Conservation (phyloP, 805 yeast genomes). For the Blastobotrys mokoenaii region DNA sequence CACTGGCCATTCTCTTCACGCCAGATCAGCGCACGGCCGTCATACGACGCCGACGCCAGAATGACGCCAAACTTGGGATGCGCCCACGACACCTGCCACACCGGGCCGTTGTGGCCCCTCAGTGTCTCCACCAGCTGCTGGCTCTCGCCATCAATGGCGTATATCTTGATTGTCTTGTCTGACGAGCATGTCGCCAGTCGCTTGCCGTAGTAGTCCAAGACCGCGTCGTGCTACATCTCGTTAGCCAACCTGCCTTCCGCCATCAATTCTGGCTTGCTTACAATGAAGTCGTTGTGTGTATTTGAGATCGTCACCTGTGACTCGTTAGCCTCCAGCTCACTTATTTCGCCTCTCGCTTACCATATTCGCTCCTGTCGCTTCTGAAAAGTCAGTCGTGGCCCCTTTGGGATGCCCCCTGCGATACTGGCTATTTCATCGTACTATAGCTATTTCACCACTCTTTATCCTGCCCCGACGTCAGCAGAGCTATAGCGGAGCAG, state of each 20-base stretch:
- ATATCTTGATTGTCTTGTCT: conserved; percentile 90
- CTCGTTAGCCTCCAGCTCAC: not conserved
- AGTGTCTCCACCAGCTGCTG: conserved; percentile 79
- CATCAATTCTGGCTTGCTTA: conserved; percentile 11
- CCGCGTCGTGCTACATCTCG: conserved; percentile 71
- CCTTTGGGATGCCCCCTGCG: too few species aligned
- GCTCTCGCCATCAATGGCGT: conserved; percentile 79
- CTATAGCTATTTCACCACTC: not conserved
- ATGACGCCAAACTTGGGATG: conserved; percentile 97
- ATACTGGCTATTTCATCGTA: too few species aligned
- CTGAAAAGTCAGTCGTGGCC: too few species aligned
- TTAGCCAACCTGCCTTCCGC: not conserved
- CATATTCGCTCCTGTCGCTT: not conserved
- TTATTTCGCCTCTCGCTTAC: not conserved
- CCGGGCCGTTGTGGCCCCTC: conserved; percentile 94
- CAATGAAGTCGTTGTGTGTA: conserved; percentile 82
- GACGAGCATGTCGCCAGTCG: conserved; percentile 93
- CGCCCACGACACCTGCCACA: conserved; percentile 99
- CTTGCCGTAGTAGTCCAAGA: conserved; percentile 92
- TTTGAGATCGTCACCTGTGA: conserved; percentile 71
- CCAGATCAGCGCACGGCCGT: conserved; percentile 93
- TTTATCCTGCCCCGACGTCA: too few species aligned
- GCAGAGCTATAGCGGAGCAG: too few species aligned
- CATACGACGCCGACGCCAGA: conserved; percentile 90
- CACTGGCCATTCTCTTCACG: conserved; percentile 85